Evolutionary conservation across 495 filamentous ascomycete genomes (phyloP).

Genomic region (Filosporella fistucella): DNA sequence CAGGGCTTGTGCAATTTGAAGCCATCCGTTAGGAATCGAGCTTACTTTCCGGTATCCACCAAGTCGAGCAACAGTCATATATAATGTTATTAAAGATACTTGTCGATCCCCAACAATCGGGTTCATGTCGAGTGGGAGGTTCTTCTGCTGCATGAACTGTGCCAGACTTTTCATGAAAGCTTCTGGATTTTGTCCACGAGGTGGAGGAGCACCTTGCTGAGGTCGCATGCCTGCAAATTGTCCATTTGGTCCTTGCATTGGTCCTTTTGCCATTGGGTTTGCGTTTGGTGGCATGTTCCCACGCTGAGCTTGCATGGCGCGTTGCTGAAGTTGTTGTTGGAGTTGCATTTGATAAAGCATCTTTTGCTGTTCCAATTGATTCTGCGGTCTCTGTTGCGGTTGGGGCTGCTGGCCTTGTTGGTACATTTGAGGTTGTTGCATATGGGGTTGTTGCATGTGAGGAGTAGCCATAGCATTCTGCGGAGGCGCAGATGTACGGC

Average conservation of each 20-base stretch:
- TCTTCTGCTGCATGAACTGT: slow-evolving; percentile 65
- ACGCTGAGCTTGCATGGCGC: slow-evolving; percentile 48
- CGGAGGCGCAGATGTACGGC: slow-evolving; percentile 42
- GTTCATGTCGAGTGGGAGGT: slow-evolving; percentile 60
- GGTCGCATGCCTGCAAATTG: slow-evolving; percentile 27
- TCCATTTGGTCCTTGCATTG: slow-evolving; percentile 29
- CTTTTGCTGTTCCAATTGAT: slow-evolving; percentile 36
- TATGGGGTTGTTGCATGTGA: slow-evolving; percentile 37
- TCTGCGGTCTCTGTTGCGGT: slow-evolving; percentile 28
- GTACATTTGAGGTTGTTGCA: slow-evolving; percentile 52
- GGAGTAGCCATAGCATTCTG: slow-evolving; percentile 34
- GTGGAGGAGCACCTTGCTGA: slow-evolving; percentile 20
- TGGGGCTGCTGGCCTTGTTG: slow-evolving; percentile 48
- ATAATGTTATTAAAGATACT: slow-evolving; percentile 70
- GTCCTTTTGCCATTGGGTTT: slow-evolving; percentile 39
- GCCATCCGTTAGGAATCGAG: slow-evolving; percentile 65
- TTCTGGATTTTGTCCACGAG: slow-evolving; percentile 42
- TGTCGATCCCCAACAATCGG: slow-evolving; percentile 66
- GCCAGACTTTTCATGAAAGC: slow-evolving; percentile 72
- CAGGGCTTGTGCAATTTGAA: slow-evolving; percentile 60
- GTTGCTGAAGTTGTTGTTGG: slow-evolving; percentile 60
- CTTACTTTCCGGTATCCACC: slow-evolving; percentile 76
- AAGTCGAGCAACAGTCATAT: slow-evolving; percentile 66
- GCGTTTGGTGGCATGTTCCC: slow-evolving; percentile 39
- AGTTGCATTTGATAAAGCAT: slow-evolving; percentile 61